Percentiles rank a stretch among this genome's conserved stretches.
phyloP scores from a whole-genome alignment of 768 basidiomycete genomes.

The Daedaleopsis nitida region DNA sequence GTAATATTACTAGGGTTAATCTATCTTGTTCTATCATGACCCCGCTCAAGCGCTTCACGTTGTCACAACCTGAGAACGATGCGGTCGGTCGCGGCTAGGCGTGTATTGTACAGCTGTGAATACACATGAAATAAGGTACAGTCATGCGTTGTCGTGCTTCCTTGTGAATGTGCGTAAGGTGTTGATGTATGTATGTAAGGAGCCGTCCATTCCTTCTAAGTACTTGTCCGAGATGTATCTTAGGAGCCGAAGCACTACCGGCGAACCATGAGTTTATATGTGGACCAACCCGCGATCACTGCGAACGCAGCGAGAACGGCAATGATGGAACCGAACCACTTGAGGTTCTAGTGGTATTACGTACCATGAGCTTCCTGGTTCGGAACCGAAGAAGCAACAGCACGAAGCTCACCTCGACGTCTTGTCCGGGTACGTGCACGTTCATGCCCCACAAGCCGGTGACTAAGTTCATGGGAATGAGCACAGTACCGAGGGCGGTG shows the following conservation, averaged over 20 bases:
- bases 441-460: constrained; percentile 99
- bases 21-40: constrained; percentile 4
- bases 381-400: background rate
- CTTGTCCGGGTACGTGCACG: constrained; percentile 92
- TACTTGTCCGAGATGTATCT: background rate
- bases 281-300: constrained; percentile 74
- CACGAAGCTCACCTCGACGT: constrained; percentile 41
- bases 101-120: too few relatives aligned
- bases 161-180: too few relatives aligned
- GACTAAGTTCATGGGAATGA: constrained; percentile 96
- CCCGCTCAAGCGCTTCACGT: too few relatives aligned
- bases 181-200: background rate
- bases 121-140: too few relatives aligned
- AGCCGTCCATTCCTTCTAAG: background rate
- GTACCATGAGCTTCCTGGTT: background rate
- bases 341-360: constrained; percentile 2
- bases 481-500: constrained; percentile 95
- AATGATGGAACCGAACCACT: constrained; percentile 84
- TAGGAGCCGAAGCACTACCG: constrained; percentile 18
- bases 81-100: too few relatives aligned
- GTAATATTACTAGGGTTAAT: constrained; percentile 15
- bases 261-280: constrained; percentile 71
- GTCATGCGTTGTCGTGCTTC: too few relatives aligned
- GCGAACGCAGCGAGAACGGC: constrained; percentile 81
- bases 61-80: too few relatives aligned